A percentile compares a stretch with the other conserved stretches of the same genome.
These are phyloP conservation scores for Paramecium primaurelia DNA, from an alignment of 73 alveolate species.

Conservation along the genomic window DNA sequence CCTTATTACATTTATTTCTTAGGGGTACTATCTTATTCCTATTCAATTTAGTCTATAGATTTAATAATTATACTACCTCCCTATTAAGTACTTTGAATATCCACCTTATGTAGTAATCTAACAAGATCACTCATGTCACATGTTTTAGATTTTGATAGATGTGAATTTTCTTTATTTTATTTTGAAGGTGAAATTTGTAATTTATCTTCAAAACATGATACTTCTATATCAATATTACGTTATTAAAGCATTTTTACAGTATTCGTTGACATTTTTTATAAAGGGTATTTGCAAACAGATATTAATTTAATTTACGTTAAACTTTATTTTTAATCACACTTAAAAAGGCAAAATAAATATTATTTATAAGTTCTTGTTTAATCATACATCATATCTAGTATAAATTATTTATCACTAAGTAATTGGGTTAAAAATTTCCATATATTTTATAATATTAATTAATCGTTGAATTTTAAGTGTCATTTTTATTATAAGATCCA, in stretches of 20 bases:
- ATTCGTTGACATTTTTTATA: conserved; percentile 6
- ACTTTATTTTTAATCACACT: not conserved
- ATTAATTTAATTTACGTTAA: conserved; percentile 10
- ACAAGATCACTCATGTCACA: not conserved
- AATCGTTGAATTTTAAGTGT: not conserved
- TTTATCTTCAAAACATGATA: not conserved
- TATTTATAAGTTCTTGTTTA: not conserved
- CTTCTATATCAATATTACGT: conserved; percentile 1
- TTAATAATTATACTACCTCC: not conserved
- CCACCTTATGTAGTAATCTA: not conserved
- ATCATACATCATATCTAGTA: not conserved
- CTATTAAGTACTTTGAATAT: not conserved
- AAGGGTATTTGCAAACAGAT: not conserved
- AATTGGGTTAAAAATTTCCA: not conserved
- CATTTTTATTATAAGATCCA: not conserved
- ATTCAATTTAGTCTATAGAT: not conserved
- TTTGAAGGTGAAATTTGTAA: conserved; percentile 10
- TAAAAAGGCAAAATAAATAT: not conserved
- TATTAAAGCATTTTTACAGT: not conserved
- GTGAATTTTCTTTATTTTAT: conserved; percentile 39
- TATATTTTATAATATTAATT: too few relatives aligned
- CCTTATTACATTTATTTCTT: not conserved
- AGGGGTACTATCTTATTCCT: not conserved
- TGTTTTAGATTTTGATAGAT: not conserved
- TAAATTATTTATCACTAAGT: not conserved